Evolutionary conservation across 2,329 filamentous ascomycete genomes (phyloP).

Genomic region (Aspergillus candidus): DNA sequence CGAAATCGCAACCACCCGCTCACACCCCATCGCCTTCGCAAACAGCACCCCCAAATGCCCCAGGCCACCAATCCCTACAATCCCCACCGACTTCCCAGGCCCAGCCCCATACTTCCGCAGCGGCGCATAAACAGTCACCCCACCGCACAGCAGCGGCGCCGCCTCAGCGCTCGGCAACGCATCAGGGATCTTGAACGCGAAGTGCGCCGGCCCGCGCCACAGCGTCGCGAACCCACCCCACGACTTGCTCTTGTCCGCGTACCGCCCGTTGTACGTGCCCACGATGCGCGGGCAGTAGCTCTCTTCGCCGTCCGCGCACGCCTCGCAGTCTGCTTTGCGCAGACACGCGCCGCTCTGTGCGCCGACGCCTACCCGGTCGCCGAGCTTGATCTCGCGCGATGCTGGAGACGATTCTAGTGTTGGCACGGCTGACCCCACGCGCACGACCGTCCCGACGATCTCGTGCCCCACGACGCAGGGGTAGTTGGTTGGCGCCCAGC

Average conservation of each 20-base stretch:
- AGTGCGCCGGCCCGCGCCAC: conserved; percentile 52
- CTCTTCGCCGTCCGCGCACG: conserved; percentile 34
- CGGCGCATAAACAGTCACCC: conserved; percentile 67
- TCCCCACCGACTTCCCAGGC: conserved; percentile 63
- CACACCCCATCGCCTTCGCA: conserved; percentile 63
- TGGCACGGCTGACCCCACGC: conserved; percentile 43
- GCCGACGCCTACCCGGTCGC: conserved; percentile 59
- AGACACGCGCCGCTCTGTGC: conserved; percentile 55
- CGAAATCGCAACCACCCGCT: conserved; percentile 54
- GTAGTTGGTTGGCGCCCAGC: conserved; percentile 37
- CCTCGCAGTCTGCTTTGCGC: conserved; percentile 32
- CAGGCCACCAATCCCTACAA: conserved; percentile 67
- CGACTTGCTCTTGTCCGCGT: conserved; percentile 30
- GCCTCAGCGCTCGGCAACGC: conserved; percentile 45
- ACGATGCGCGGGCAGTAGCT: conserved; percentile 36
- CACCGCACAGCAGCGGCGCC: conserved; percentile 70
- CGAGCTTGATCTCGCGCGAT: conserved; percentile 45
- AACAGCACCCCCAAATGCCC: conserved; percentile 69
- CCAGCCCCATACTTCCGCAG: conserved; percentile 61
- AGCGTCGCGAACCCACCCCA: conserved; percentile 54
- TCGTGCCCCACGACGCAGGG: conserved; percentile 58
- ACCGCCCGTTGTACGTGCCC: conserved; percentile 34
- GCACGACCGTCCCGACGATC: conserved; percentile 55
- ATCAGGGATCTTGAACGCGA: conserved; percentile 54
- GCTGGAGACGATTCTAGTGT: conserved; percentile 18